Conservation (phyloP, 306 rosid genomes). For the barrel medic (Medicago truncatula) region DNA sequence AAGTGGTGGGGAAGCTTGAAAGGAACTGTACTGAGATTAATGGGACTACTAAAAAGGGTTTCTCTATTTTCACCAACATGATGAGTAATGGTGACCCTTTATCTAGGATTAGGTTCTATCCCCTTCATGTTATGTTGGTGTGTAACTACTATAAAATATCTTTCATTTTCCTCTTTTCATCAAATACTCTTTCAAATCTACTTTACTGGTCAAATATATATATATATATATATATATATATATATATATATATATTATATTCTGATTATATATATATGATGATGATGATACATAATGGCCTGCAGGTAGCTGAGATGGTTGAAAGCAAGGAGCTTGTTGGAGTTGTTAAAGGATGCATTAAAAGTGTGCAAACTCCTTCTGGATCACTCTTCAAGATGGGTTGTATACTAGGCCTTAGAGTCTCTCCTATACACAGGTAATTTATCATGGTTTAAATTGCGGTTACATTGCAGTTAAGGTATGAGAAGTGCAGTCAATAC, state of each 20-base stretch:
- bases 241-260: too few relatives aligned
- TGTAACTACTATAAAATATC: slow-evolving; percentile 35
- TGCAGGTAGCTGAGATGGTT: slow-evolving; percentile 71
- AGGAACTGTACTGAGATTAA: slow-evolving; percentile 64
- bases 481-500: too few relatives aligned
- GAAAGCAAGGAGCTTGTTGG: slow-evolving; percentile 72
- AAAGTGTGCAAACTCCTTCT: slow-evolving; percentile 56
- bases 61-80: slow-evolving; percentile 68
- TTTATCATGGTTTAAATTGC: background rate
- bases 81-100: slow-evolving; percentile 63
- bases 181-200: slow-evolving; percentile 40
- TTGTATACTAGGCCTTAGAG: slow-evolving; percentile 76
- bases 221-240: too few relatives aligned
- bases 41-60: slow-evolving; percentile 67
- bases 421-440: slow-evolving; percentile 72
- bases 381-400: slow-evolving; percentile 65
- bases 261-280: background rate
- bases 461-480: background rate
- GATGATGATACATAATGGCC: slow-evolving; percentile 32
- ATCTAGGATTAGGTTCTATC: slow-evolving; percentile 78
- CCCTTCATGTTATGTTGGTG: slow-evolving; percentile 77
- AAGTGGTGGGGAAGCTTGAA: slow-evolving; percentile 81
- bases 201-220: background rate
- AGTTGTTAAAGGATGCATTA: slow-evolving; percentile 76
- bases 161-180: slow-evolving; percentile 11